Base-by-base conservation (phyloP, 1,139 yeast species). In the Candida sanyaensis region DNA sequence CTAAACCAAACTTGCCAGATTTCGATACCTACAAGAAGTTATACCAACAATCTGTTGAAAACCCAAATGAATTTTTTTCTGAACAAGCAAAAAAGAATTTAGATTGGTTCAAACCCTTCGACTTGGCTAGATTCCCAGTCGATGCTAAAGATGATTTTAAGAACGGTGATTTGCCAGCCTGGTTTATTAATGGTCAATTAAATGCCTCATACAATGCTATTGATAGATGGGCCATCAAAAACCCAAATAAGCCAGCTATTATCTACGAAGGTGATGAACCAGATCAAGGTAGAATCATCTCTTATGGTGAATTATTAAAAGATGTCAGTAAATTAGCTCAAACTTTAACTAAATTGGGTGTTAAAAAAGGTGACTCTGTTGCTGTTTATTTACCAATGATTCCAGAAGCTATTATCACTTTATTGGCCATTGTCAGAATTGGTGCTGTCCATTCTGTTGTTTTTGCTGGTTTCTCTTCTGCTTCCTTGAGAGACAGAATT, bases 381-480 rank as follows among this genome's bases (percentile, higher is more conserved):
- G 95, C 95, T 2, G 92, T 88, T 43, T 88, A 88, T 65, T 75
- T 88, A 65, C 96, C 95, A 55, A 88, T 88, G 96, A 84, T 86
- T 54, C 93, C 95, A 28, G 91, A 87, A 68, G 92, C 93, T 2
- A 60, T 88, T 52, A 77, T 86, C 39, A 80, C 95, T 1, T 69
- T 88, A 54, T 71, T 88, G 68, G 93, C 95, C 26, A 85, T 87
- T 63, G 77, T 78, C 23, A 78, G 96, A 69, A 77, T 88, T 53
- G 95, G 96, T 53, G 96, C 95, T 2, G 73, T 87, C 45, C 96
- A 88, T 66, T 85, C 92, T 9, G 95, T 87, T 41, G 87, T 88
- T 21, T 88, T 88, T 71, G 96, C 96, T 6, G 96, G 96, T 1
- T 88, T 87, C 64, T 81, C 88, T 12, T 81, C 90, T 32, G 83